Conservation (phyloP, 2,329 filamentous ascomycete species). For the Fusarium globosum region DNA sequence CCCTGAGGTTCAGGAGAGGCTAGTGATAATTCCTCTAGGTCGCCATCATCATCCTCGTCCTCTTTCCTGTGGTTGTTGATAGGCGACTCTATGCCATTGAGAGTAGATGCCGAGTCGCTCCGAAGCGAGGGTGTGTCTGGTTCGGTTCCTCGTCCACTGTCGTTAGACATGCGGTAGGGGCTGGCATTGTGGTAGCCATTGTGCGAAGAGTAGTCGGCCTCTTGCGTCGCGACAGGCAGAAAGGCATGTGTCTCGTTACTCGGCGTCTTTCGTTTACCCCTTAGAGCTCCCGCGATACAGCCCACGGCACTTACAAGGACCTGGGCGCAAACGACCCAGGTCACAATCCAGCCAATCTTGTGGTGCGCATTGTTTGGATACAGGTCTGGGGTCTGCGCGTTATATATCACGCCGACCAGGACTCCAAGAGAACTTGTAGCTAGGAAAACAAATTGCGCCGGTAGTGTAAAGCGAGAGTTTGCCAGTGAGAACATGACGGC, state of each 20-base stretch:
- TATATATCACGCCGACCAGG: constrained; percentile 76
- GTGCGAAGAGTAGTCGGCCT: constrained; percentile 41
- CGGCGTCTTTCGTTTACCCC: neutral
- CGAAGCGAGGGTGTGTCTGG: constrained; percentile 73
- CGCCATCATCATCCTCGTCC: constrained; percentile 61
- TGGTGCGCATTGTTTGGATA: constrained; percentile 91
- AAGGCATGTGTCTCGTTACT: constrained; percentile 58
- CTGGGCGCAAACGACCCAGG: constrained; percentile 77
- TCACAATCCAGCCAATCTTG: constrained; percentile 87
- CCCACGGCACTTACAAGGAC: constrained; percentile 74
- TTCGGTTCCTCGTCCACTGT: constrained; percentile 81
- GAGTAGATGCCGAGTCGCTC: constrained; percentile 72
- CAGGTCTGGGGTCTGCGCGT: constrained; percentile 82
- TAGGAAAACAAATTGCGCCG: constrained; percentile 75
- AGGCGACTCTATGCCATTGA: constrained; percentile 54
- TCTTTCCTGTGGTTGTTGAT: constrained; percentile 57
- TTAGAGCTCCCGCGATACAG: constrained; percentile 57
- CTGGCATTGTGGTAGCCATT: constrained; percentile 63
- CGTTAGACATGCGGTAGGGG: constrained; percentile 69
- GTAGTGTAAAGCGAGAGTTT: constrained; percentile 78
- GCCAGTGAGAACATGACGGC: constrained; percentile 88
- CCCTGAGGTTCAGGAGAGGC: constrained; percentile 55
- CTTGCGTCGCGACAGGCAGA: constrained; percentile 67
- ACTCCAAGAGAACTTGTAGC: constrained; percentile 72
- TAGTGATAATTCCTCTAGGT: constrained; percentile 47